Evolutionary conservation across 2,329 filamentous ascomycete genomes (phyloP).

Genomic region (Neophaeococcomyces aloes): DNA sequence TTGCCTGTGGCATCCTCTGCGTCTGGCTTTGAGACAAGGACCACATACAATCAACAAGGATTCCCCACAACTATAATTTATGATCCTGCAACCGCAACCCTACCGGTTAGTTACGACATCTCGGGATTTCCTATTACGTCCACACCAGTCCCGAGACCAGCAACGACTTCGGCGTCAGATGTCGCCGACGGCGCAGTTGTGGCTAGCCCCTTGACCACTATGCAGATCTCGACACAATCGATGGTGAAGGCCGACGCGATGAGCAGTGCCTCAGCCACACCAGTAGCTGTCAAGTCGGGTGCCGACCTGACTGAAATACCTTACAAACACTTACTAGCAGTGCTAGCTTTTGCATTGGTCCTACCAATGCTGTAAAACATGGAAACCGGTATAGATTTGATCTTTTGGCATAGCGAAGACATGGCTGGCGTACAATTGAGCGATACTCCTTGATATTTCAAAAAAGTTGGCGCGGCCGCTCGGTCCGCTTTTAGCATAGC

Average conservation of each 20-base stretch:
- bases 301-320: neutral
- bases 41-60: slow-evolving; percentile 38
- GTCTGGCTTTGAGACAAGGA: slow-evolving; percentile 35
- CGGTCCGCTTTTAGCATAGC: neutral
- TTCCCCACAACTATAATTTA: slow-evolving; percentile 39
- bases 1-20: slow-evolving; percentile 36
- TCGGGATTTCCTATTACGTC: slow-evolving; percentile 36
- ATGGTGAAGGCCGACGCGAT: no score
- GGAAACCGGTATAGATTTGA: neutral
- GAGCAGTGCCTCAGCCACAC: no score
- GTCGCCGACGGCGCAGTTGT: neutral
- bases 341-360: slow-evolving; percentile 4
- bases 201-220: no score
- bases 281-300: neutral
- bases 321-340: neutral
- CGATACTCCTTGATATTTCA: neutral
- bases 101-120: slow-evolving; percentile 35
- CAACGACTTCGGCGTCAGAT: neutral
- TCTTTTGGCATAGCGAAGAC: slow-evolving; percentile 5
- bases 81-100: slow-evolving; percentile 27
- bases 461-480: neutral
- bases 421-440: neutral
- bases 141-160: slow-evolving; percentile 5
- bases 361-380: slow-evolving; percentile 8
- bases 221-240: no score